phyloP scores from a whole-genome alignment of 1,139 yeast genomes.

The Torulaspora globosa region DNA sequence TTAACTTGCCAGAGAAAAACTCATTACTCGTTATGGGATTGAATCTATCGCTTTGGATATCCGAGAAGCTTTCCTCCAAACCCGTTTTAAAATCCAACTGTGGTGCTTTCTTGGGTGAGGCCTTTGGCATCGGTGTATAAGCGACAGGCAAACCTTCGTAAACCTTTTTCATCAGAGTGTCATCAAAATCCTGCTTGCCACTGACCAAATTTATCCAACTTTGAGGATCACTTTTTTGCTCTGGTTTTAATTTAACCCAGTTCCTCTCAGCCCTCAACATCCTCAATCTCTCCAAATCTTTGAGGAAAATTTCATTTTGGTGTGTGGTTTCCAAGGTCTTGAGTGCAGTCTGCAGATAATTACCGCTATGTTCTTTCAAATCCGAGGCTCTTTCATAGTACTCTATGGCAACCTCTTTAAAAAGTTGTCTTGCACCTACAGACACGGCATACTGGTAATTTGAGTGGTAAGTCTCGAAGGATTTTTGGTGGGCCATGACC shows the following conservation, averaged over 20 bases:
- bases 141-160: slow-evolving; percentile 22
- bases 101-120: slow-evolving; percentile 6
- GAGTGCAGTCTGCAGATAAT: slow-evolving; percentile 24
- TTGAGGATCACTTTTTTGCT: slow-evolving; percentile 27
- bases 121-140: slow-evolving; percentile 11
- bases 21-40: slow-evolving; percentile 21
- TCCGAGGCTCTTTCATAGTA: slow-evolving; percentile 27
- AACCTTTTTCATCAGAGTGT: slow-evolving; percentile 29
- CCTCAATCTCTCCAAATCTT: slow-evolving; percentile 29
- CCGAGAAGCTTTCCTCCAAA: slow-evolving; percentile 16
- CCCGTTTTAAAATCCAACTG: slow-evolving; percentile 10
- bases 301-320: slow-evolving; percentile 18
- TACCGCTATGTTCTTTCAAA: slow-evolving; percentile 23
- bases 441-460: slow-evolving; percentile 28
- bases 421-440: slow-evolving; percentile 25
- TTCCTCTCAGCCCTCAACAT: slow-evolving; percentile 25
- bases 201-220: slow-evolving; percentile 28
- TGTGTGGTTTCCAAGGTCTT: slow-evolving; percentile 18
- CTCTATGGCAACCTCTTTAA: slow-evolving; percentile 26
- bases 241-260: slow-evolving; percentile 27
- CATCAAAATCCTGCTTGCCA: slow-evolving; percentile 30
- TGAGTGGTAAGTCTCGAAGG: slow-evolving; percentile 21
- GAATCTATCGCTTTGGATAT: slow-evolving; percentile 17
- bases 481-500: slow-evolving; percentile 23
- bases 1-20: slow-evolving; percentile 13